phyloP scores from a whole-genome alignment of 208 protist genomes.

The Trypanosoma cruzi region DNA sequence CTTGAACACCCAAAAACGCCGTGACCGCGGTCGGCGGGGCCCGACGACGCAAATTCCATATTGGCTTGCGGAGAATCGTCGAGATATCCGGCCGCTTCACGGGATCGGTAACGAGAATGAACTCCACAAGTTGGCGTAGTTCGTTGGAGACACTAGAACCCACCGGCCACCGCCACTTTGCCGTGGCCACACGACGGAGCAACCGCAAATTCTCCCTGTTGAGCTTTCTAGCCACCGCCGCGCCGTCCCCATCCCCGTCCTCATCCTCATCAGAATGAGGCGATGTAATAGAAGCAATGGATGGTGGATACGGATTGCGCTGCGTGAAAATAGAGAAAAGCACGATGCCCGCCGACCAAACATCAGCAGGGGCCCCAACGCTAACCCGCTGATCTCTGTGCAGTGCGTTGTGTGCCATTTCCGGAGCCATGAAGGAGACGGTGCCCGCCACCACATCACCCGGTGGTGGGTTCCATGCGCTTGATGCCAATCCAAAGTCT shows the following conservation, averaged over 20 bases:
- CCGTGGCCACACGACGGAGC: constrained; percentile 70
- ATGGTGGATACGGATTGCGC: constrained; percentile 74
- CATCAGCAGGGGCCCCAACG: constrained; percentile 80
- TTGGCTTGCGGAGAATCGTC: constrained; percentile 54
- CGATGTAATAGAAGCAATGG: constrained; percentile 3
- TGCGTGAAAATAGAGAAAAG: constrained; percentile 91
- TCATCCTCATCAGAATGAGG: constrained; percentile 4
- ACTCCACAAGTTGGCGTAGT: constrained; percentile 68
- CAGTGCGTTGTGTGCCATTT: constrained; percentile 93
- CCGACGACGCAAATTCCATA: constrained; percentile 76
- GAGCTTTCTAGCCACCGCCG: constrained; percentile 4
- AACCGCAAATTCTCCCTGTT: constrained; percentile 62
- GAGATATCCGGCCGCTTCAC: constrained; percentile 64
- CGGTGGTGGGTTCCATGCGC: constrained; percentile 61
- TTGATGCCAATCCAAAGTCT: constrained; percentile 90
- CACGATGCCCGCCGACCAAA: constrained; percentile 91
- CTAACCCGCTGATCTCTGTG: constrained; percentile 73
- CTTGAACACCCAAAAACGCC: constrained; percentile 83
- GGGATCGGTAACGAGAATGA: constrained; percentile 57
- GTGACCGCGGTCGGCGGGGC: constrained; percentile 66
- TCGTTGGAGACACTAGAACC: constrained; percentile 57
- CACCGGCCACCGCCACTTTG: constrained; percentile 78
- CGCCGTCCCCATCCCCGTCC: constrained; percentile 1
- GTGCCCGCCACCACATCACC: constrained; percentile 91
- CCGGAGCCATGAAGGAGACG: constrained; percentile 92